Conservation (phyloP, 1,139 yeast species). For the Trichomonascaceae sp. region DNA sequence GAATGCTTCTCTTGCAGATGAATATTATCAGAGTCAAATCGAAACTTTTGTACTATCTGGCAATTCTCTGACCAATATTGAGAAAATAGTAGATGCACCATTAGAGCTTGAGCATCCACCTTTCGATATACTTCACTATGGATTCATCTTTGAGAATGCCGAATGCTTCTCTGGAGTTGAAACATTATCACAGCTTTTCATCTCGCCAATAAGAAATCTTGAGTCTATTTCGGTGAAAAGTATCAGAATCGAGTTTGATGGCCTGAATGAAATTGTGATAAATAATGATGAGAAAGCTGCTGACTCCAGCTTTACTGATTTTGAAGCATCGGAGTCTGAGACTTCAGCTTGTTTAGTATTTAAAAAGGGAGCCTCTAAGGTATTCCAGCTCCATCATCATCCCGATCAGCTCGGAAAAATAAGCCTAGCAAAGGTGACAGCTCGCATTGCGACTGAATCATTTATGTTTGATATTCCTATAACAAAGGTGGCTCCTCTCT, state of each 20-base stretch:
- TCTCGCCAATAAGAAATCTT: slow-evolving; percentile 13
- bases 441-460: slow-evolving; percentile 2
- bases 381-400: slow-evolving; percentile 24
- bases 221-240: slow-evolving; percentile 10
- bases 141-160: slow-evolving; percentile 20
- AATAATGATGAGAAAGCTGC: slow-evolving; percentile 14
- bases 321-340: slow-evolving; percentile 9
- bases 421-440: neutral
- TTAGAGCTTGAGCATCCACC: slow-evolving; percentile 4
- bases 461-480: neutral
- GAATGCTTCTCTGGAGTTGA: slow-evolving; percentile 24
- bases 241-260: slow-evolving; percentile 16
- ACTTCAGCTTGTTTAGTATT: slow-evolving; percentile 23
- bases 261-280: slow-evolving; percentile 17
- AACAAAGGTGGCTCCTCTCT: neutral
- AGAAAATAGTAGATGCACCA: neutral
- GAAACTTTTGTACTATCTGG: neutral
- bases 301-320: slow-evolving; percentile 2
- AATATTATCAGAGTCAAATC: neutral
- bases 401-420: slow-evolving; percentile 23
- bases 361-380: slow-evolving; percentile 16
- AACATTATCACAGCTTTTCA: slow-evolving; percentile 19
- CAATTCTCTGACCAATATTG: neutral
- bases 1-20: slow-evolving; percentile 3
- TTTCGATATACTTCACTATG: slow-evolving; percentile 15